Evolutionary conservation across 2,329 filamentous ascomycete species (phyloP), one percentile per base, ranked within the genome.

Genomic region (Teratosphaeria zuluensis): DNA sequence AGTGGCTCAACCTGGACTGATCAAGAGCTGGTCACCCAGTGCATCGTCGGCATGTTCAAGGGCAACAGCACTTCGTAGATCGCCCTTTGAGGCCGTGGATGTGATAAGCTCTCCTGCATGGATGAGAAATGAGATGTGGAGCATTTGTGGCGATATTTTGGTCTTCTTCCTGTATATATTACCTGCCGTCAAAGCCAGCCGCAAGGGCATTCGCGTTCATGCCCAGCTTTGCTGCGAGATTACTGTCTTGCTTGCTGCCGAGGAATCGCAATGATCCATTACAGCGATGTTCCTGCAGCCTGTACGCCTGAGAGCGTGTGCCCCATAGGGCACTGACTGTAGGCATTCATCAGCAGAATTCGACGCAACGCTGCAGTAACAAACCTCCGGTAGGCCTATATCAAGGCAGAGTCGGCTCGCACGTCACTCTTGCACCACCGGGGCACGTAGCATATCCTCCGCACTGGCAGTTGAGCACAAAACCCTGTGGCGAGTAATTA

Each of bases 41-140:
- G 65, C 57, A 63, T 67, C 53, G 64, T 59, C 53, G 65, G 64
- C 24, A 57, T 59, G 30, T 66, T 66, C 61, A 63, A 63, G 53
- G 42, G 42, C 42, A 48, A 46, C 42, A 46, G 42, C 42, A 46
- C 42, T 19, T 46, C 42, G 42, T 46, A 46, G n/a, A 7, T 11
- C n/a, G 7, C 42, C n/a, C n/a, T 16, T 16, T 46, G 42, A 19
- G 42, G 14, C 42, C 4, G 42, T 46, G 14, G n/a, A 7, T 46
- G 14, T 46, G 12, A 46, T 7, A 4, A 1, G 24, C 14, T 19
- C 2, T 7, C 14, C 14, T 16, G 12, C n/a, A 19, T 7, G n/a
- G n/a, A 19, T 19, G 42, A 19, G 42, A 46, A 16, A 46, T 46
- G 12, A 5, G n/a, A 4, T 16, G n/a, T 46, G 42, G 14, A 19